phyloP scores from a whole-genome alignment of 148 eudicot species.

The Chenopodium formosanum region DNA sequence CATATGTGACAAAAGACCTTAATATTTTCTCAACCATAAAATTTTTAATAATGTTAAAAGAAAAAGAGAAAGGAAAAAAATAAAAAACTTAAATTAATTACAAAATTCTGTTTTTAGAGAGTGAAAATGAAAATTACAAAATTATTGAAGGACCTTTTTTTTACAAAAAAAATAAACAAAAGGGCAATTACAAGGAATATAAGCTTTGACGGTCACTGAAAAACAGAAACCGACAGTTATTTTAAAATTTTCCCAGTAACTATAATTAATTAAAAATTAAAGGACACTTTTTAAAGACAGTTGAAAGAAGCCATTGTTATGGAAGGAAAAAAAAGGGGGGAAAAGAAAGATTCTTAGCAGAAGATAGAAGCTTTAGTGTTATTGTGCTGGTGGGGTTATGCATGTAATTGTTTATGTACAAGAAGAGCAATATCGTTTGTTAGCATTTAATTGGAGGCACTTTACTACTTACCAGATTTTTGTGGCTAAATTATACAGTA shows the following conservation, averaged over 20 bases:
- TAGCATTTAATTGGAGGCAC: not conserved
- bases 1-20: not conserved
- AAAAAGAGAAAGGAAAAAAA: not conserved
- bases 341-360: constrained; percentile 28
- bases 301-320: constrained; percentile 19
- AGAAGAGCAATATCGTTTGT: not conserved
- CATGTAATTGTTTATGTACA: not conserved
- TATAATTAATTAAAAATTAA: not conserved
- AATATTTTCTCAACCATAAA: not conserved
- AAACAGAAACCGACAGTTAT: constrained; percentile 10
- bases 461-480: not conserved
- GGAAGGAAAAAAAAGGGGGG: constrained; percentile 12
- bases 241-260: not conserved
- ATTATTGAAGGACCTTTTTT: constrained; percentile 1
- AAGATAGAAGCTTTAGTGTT: constrained; percentile 11
- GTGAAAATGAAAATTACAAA: not conserved
- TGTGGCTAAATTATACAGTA: not conserved
- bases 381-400: constrained; percentile 18
- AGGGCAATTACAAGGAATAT: constrained; percentile 12
- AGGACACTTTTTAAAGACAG: not conserved
- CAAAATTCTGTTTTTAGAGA: not conserved
- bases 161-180: not conserved
- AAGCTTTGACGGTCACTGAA: constrained; percentile 16
- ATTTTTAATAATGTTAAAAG: not conserved
- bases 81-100: not conserved